Evolutionary conservation across 1,139 yeast species (phyloP), one percentile per base, ranked within the genome.

Genomic region (Dujonia santamariae): DNA sequence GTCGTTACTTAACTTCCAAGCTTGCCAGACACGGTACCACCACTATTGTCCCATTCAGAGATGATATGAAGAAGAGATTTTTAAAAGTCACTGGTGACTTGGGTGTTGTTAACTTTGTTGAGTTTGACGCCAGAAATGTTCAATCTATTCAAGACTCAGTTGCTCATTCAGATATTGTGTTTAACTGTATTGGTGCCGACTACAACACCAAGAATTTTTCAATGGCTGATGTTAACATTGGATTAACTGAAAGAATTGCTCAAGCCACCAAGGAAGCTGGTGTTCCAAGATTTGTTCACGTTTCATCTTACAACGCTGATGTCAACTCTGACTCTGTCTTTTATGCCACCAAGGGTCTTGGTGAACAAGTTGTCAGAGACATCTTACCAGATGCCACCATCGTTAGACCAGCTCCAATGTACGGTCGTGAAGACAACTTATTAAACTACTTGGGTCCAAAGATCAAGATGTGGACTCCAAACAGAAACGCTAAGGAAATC

Each of bases 381-480:
- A 73, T 75, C 35, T 59, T 75, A 38, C 95, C 95, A 22, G 85
- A 79, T 48, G 72, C 86, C 32, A 86, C 95, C 23, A 85, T 86
- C 52, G 94, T 86, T 28, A 80, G 96, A 59, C 96, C 96, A 9
- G 79, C 85, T 15, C 87, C 85, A 42, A 73, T 85, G 77, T 86
- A 63, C 54, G 95, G 95, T 28, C 71, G 82, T 54, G 85, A 82
- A 54, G 92, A 85, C 56, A 67, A 73, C 45, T 78, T 86, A 54
- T 68, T 86, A 50, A 81, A 80, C 62, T 72, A 72, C 54, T 67
- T 85, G 54, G 70, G 78, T 9, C 75, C 77, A 33, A 61, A 73
- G 49, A 67, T 72, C 47, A 71, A 75, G 51, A 63, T 76, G 64
- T 72, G 82, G 67, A 70, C 81, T 30, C 80, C 86, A 37, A 77